A percentile compares a stretch with the other conserved stretches of the same genome.
These are phyloP conservation scores for Lepidium aucheri DNA, from an alignment of 345 rosid species.

Conservation along the genomic window DNA sequence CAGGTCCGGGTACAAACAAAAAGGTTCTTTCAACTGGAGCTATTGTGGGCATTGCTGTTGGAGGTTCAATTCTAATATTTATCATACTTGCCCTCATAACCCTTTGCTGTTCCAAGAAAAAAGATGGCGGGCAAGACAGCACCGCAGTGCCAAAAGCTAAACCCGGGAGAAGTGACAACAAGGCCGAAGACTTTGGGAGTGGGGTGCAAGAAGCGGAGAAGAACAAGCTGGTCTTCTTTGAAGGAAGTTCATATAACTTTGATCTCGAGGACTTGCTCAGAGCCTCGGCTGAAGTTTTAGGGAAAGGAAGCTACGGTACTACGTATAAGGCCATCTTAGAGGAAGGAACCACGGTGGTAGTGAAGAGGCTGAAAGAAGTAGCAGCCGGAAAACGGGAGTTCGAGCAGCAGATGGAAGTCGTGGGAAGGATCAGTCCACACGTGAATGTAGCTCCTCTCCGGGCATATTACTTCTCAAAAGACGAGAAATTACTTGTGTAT, in stretches of 20 bases:
- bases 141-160: slow-evolving; percentile 40
- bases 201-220: slow-evolving; percentile 94
- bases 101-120: slow-evolving; percentile 56
- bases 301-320: slow-evolving; percentile 92
- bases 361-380: slow-evolving; percentile 79
- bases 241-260: slow-evolving; percentile 65
- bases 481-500: slow-evolving; percentile 85
- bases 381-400: slow-evolving; percentile 78
- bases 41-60: slow-evolving; percentile 59
- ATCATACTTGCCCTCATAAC: slow-evolving; percentile 38
- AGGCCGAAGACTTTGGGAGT: slow-evolving; percentile 83
- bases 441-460: slow-evolving; percentile 75
- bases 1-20: slow-evolving; percentile 25
- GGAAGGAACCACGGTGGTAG: slow-evolving; percentile 79
- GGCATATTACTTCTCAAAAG: slow-evolving; percentile 90
- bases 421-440: slow-evolving; percentile 66
- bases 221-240: slow-evolving; percentile 91
- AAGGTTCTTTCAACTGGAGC: slow-evolving; percentile 43
- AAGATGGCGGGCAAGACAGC: slow-evolving; percentile 22
- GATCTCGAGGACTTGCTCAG: slow-evolving; percentile 87
- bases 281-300: slow-evolving; percentile 96
- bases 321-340: slow-evolving; percentile 89
- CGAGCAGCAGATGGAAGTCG: slow-evolving; percentile 85
- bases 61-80: slow-evolving; percentile 43
- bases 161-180: slow-evolving; percentile 46